Evolutionary conservation across 106 monocot species (phyloP), one percentile per base, ranked within the genome.

Genomic region (Acanthochlamys bracteata): DNA sequence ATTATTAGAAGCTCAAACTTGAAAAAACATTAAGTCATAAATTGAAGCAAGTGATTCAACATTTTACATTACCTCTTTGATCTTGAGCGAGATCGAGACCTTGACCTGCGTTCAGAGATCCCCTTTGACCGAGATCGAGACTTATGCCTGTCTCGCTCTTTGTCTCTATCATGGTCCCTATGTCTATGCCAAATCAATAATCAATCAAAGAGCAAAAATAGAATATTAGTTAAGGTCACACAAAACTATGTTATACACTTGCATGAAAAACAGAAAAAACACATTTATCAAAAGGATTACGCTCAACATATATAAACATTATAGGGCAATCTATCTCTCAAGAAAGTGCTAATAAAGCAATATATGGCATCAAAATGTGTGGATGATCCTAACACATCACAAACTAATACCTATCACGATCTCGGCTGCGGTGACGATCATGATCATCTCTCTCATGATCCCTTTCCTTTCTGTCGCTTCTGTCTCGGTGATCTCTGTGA

Each of bases 21-120:
- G 12, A 49, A 1, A 49, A 49, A 17, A 49, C 17, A 13, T 8
- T 43, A 49, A 49, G 2, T 17, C 12, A 49, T 12, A 24, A 21
- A 59, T 6, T 0, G 42, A 60, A 69, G 0, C 13, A 24, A 16
- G 17, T 12, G 52, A 17, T 20, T 61, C 43, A 11, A 23, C 7
- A 25, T 51, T 25, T 26, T 52, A 15, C 4, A 20, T 65, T 69
- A 88, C 92, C 92, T 92, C 60, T 87, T 92, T 42, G 92, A 86
- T 25, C 75, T 43, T 68, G 85, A 92, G 42, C 80, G 82, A 61
- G 86, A 86, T 39, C 73, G 86, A 63, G 91, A 91, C 55, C 86
- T 60, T 24, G 92, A 88, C 63, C 74, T 88, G 13, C 40, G 84
- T n/a, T 77, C 79, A 42, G 82, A 80, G 59, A 63, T 82, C 57